These are phyloP conservation scores for Apocynum venetum DNA, from an alignment of 257 asterid species.

Conservation along the genomic window DNA sequence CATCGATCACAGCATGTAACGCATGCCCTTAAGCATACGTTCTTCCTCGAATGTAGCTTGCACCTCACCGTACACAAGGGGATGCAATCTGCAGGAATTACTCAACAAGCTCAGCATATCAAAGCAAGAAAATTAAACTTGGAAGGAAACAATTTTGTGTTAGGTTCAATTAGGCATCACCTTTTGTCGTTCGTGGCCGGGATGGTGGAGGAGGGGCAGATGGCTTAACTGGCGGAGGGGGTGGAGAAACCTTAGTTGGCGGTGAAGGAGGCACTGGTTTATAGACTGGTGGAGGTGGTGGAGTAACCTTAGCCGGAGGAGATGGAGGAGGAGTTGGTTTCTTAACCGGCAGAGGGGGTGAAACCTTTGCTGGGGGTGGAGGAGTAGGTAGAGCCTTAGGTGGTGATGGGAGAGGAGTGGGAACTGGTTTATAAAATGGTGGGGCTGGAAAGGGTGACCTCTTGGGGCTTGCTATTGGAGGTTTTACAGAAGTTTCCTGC, in stretches of 20 bases:
- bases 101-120: too few relatives aligned
- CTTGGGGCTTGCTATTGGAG: neutral
- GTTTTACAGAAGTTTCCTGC: neutral
- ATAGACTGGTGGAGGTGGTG: slow-evolving; percentile 14
- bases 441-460: slow-evolving; percentile 6
- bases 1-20: slow-evolving; percentile 67
- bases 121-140: slow-evolving; percentile 11
- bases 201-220: slow-evolving; percentile 30
- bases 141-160: neutral
- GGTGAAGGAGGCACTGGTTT: slow-evolving; percentile 17
- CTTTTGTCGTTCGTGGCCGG: slow-evolving; percentile 18
- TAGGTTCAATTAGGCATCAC: neutral
- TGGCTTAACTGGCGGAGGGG: slow-evolving; percentile 9
- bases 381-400: neutral
- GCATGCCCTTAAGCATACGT: slow-evolving; percentile 65
- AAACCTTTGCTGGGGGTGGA: too few relatives aligned
- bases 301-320: slow-evolving; percentile 11
- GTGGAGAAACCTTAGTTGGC: slow-evolving; percentile 14
- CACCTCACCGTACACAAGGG: slow-evolving; percentile 61
- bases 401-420: neutral
- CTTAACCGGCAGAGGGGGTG: slow-evolving; percentile 14
- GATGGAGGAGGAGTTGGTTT: slow-evolving; percentile 10
- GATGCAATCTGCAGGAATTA: slow-evolving; percentile 42
- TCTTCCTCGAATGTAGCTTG: slow-evolving; percentile 47
- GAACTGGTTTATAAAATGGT: slow-evolving; percentile 11